Percentiles rank a stretch among this genome's conserved stretches.
Conservation (phyloP, 2,329 filamentous ascomycete species). For the Monilinia fructicola region DNA sequence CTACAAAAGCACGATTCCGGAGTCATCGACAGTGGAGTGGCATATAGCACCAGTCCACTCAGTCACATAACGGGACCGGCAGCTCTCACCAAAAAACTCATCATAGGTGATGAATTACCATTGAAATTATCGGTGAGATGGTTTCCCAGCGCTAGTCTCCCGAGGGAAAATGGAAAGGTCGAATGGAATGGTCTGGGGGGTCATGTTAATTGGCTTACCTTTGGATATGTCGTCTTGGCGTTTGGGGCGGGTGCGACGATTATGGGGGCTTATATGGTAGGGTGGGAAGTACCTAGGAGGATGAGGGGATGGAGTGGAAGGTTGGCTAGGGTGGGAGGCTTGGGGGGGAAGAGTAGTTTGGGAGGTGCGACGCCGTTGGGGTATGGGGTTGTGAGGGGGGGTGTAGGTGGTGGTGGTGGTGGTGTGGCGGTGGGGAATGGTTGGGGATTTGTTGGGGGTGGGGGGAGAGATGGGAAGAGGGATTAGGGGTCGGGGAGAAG, state of each 20-base stretch:
- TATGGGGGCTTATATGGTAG: constrained; percentile 60
- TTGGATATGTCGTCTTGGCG: constrained; percentile 61
- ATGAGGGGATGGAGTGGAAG: constrained; percentile 31
- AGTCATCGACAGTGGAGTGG: constrained; percentile 81
- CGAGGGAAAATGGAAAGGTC: constrained; percentile 63
- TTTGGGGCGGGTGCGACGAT: constrained; percentile 57
- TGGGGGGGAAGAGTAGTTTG: constrained; percentile 30
- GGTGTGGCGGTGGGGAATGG: constrained; percentile 33
- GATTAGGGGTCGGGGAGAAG: constrained; percentile 5
- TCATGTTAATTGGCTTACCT: constrained; percentile 57
- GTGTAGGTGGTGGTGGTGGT: constrained; percentile 27
- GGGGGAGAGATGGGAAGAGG: constrained; percentile 24
- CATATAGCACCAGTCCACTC: constrained; percentile 65
- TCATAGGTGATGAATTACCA: constrained; percentile 84
- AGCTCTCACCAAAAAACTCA: constrained; percentile 59
- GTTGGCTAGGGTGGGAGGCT: constrained; percentile 34
- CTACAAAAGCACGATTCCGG: constrained; percentile 66
- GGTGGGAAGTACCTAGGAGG: constrained; percentile 54
- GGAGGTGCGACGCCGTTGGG: constrained; percentile 36
- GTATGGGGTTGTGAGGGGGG: constrained; percentile 28
- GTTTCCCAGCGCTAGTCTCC: constrained; percentile 75
- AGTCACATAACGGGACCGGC: constrained; percentile 53
- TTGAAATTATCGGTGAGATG: constrained; percentile 80
- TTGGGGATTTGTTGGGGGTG: constrained; percentile 24
- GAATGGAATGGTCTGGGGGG: constrained; percentile 66